Evolutionary conservation across 805 yeast genomes (phyloP).

Genomic region (Lachancea sp.): DNA sequence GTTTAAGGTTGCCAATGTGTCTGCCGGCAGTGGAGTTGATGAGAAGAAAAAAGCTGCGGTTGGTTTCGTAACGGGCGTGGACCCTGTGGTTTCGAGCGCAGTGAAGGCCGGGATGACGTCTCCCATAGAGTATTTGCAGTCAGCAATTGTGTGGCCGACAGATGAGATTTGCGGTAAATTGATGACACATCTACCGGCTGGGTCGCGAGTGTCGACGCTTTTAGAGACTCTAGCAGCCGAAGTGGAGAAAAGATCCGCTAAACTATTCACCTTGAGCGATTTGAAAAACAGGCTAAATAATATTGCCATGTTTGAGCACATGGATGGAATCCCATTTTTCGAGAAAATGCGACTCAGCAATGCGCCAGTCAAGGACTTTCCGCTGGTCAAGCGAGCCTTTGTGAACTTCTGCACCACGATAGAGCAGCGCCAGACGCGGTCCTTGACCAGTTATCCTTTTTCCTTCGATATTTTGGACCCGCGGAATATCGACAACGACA

Average conservation of each 20-base stretch:
- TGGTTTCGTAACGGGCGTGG: constrained; percentile 53
- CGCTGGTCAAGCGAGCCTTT: constrained; percentile 39
- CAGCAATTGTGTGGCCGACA: constrained; percentile 79
- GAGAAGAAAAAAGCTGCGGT: constrained; percentile 22
- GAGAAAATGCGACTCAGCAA: constrained; percentile 54
- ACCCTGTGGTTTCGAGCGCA: constrained; percentile 37
- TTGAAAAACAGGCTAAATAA: constrained; percentile 33
- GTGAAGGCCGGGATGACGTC: constrained; percentile 44
- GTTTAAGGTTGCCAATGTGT: constrained; percentile 39
- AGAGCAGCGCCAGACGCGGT: constrained; percentile 46
- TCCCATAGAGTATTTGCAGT: constrained; percentile 45
- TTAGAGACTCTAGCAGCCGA: constrained; percentile 40
- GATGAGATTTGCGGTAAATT: constrained; percentile 61
- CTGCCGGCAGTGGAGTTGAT: constrained; percentile 8
- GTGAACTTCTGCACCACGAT: constrained; percentile 46
- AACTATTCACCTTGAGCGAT: constrained; percentile 24
- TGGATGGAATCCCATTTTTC: constrained; percentile 40
- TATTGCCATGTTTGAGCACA: constrained; percentile 40
- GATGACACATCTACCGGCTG: constrained; percentile 52
- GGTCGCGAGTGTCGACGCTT: constrained; percentile 41
- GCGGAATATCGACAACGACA: constrained; percentile 21
- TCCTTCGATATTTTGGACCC: constrained; percentile 28
- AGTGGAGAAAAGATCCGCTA: constrained; percentile 17
- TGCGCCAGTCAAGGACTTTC: constrained; percentile 51
- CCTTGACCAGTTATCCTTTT: constrained; percentile 46